Evolutionary conservation across 176 grass and related monocot species (phyloP), one percentile per base, ranked within the genome.

Genomic region (Oryza longistaminata): DNA sequence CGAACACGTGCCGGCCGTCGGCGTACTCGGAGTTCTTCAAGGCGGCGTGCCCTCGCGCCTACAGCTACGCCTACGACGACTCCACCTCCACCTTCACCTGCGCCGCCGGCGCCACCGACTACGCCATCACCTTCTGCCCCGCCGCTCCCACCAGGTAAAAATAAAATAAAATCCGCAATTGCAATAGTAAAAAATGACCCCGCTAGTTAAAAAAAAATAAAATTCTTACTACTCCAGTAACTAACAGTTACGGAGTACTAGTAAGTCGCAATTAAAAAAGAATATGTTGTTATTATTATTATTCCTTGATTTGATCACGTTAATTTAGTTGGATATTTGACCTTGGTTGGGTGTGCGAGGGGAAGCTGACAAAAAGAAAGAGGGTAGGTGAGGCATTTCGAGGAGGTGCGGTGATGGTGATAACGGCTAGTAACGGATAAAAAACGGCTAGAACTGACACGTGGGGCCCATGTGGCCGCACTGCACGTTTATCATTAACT

Each of bases 61-160:
- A 93, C 75, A 93, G 91, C 88, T 93, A 93, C 45, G 91, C 91
- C 0, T 93, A 90, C 50, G 91, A 93, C 34, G 91, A 93, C 64
- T 44, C 88, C 22, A 93, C 91, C 2, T 90, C 88, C 42, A 93
- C 91, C 14, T 93, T 93, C 81, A 93, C 91, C 33, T 93, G 91
- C 81, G 82, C 88, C 39, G 72, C 72, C 46, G 91, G 83, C 12
- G 33, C 7, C 75, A 79, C 84, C 0, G 50, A 74, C 46, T 93
- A 93, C 81, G 44, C 75, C 64, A 27, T 93, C 43, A 93, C 85
- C 76, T 93, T 93, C 85, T 93, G 91, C 85, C 91, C 91, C 76
- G 61, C 22, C 27, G 49, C 77, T 19, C 39, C 75, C n/a, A 73
- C 80, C 60, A 92, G 84, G 42, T 24, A 34, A 37, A 52, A 35